phyloP scores from a whole-genome alignment of 2,329 filamentous ascomycete species.

The Proliferodiscus dingleyae region DNA sequence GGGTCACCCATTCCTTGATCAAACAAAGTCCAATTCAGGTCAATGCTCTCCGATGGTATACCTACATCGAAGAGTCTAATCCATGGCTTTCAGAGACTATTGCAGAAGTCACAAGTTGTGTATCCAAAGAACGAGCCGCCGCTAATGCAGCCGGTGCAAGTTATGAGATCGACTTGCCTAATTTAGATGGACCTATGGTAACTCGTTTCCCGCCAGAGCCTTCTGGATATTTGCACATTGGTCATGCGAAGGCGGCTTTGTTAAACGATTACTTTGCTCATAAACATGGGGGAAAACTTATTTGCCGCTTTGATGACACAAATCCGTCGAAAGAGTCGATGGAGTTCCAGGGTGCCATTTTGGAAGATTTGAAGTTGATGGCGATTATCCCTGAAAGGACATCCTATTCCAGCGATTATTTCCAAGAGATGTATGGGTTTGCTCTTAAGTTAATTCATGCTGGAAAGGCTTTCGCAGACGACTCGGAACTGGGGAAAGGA shows the following conservation, averaged over 20 bases:
- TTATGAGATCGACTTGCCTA: neutral
- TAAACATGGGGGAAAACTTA: conserved; percentile 80
- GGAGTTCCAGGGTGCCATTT: conserved; percentile 87
- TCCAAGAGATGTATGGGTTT: conserved; percentile 82
- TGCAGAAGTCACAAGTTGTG: neutral
- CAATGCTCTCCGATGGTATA: conserved; percentile 1
- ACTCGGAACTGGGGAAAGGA: conserved; percentile 84
- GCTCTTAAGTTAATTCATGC: conserved; percentile 75
- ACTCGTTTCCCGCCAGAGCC: conserved; percentile 25
- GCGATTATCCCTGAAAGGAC: conserved; percentile 80
- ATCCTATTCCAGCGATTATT: conserved; percentile 91
- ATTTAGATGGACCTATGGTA: neutral
- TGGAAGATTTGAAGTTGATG: conserved; percentile 83
- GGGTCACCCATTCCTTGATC: neutral
- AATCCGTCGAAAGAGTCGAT: conserved; percentile 95
- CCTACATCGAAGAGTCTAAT: neutral
- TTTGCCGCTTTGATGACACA: conserved; percentile 90
- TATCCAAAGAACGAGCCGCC: neutral
- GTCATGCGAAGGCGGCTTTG: conserved; percentile 85
- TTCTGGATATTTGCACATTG: conserved; percentile 79
- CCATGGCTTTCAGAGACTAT: neutral
- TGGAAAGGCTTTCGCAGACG: conserved; percentile 85
- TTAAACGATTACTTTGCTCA: conserved; percentile 94
- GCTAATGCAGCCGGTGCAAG: neutral
- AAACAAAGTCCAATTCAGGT: neutral